Conservation (phyloP, 305 asterid genomes). For the Plantago lanceolata region DNA sequence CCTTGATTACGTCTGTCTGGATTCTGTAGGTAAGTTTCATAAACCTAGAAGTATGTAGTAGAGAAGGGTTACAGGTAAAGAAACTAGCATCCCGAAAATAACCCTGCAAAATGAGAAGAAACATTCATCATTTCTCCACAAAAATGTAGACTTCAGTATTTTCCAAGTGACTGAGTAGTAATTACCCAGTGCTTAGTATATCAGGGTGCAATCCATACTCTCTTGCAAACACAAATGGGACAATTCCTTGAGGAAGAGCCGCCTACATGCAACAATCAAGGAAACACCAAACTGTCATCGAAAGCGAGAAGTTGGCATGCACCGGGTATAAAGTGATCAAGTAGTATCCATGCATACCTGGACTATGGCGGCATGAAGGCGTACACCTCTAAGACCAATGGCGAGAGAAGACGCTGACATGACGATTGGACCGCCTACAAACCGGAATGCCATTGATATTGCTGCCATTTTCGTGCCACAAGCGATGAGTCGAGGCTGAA, state of each 20-base stretch:
- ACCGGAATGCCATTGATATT: constrained; percentile 55
- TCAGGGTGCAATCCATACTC: constrained; percentile 72
- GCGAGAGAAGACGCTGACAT: constrained; percentile 59
- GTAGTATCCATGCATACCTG: constrained; percentile 48
- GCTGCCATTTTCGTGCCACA: constrained; percentile 58
- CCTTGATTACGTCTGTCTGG: no score
- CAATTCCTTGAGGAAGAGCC: constrained; percentile 72
- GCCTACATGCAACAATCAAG: constrained; percentile 35
- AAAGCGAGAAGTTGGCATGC: no score
- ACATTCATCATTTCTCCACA: no score
- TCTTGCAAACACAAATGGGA: constrained; percentile 71
- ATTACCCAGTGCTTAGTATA: constrained; percentile 63
- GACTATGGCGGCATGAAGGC: constrained; percentile 56
- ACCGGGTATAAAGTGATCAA: no score
- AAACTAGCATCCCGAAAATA: constrained; percentile 70
- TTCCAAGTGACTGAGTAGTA: no score
- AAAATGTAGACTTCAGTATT: no score
- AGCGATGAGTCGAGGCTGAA: constrained; percentile 62
- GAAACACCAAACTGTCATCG: no score
- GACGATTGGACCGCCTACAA: constrained; percentile 48
- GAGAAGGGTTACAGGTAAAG: constrained; percentile 59
- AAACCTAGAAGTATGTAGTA: constrained; percentile 60
- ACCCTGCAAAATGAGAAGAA: constrained; percentile 49
- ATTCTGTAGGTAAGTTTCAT: constrained; percentile 29
- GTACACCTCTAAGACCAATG: constrained; percentile 46